These are phyloP conservation scores for Sugiyamaella sp. DNA, from an alignment of 1,139 yeast genomes.

Conservation along the genomic window DNA sequence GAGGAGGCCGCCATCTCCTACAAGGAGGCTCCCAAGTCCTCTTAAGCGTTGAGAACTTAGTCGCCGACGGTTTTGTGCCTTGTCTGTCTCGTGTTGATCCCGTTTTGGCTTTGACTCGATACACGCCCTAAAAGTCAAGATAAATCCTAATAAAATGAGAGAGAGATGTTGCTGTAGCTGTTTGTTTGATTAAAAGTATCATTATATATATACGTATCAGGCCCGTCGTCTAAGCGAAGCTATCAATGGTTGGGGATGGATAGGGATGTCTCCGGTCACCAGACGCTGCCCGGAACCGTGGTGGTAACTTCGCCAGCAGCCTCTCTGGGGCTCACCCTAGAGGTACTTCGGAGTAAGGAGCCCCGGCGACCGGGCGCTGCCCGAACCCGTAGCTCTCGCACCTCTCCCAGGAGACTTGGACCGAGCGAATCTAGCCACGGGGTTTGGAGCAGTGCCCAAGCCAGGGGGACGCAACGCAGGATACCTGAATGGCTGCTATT, in stretches of 20 bases:
- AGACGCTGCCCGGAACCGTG: not conserved
- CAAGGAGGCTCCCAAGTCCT: constrained; percentile 85
- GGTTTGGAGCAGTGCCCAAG: constrained; percentile 9
- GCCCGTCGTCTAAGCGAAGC: constrained; percentile 1
- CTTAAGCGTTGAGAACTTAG: constrained; percentile 7
- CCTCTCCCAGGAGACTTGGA: too few species aligned
- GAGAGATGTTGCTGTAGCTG: not conserved
- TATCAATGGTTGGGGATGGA: constrained; percentile 1
- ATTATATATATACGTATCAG: not conserved
- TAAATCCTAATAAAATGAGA: not conserved
- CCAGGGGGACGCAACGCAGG: too few species aligned
- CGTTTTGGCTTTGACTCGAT: not conserved
- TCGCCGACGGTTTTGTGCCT: not conserved
- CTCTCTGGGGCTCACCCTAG: too few species aligned
- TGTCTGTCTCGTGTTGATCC: constrained; percentile 1
- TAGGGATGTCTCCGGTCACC: not conserved
- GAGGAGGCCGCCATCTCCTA: constrained; percentile 98
- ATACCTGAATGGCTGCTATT: too few species aligned
- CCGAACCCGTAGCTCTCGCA: too few species aligned
- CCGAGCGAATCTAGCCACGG: constrained; percentile 1
- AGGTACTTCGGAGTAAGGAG: too few species aligned
- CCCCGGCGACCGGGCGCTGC: too few species aligned
- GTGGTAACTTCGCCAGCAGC: too few species aligned
- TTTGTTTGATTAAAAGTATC: constrained; percentile 16
- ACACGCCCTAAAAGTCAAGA: not conserved